Base-by-base conservation (phyloP, 345 rosid species). In the Eucalyptus sp. region DNA sequence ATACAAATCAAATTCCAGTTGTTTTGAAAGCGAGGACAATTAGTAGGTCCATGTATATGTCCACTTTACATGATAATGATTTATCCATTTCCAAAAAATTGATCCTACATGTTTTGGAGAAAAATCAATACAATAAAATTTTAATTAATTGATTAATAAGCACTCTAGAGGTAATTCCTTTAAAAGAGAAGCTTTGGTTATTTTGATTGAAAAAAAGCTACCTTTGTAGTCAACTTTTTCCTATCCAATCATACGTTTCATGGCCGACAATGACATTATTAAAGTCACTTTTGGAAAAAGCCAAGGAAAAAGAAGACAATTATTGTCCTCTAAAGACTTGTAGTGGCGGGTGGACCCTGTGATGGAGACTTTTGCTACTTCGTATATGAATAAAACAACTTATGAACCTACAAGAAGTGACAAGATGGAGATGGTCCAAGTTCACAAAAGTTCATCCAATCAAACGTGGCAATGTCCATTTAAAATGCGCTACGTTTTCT, bases 401-500 rank as follows among this genome's bases (percentile, higher is more conserved):
- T 10, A 58, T 24, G 31, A 15, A 60, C 66, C 29, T 60, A 25
- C 12, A 25, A 6, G n/a, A 60, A 5, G n/a, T 60, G 66, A 60
- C 29, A 13, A 60, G 14, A 27, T 25, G 14, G 12, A 60, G 66
- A 27, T 27, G 66, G 16, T 27, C 4, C 27, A 60, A 60, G 66
- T 60, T 60, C 7, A 27, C 7, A 27, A 27, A 60, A 5, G n/a
- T 60, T 60, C 66, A 60, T 60, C 31, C 31, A 27, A 60, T 27
- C 66, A 25, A 60, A 60, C 3, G 7, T 12, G n/a, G 8, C 31
- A 60, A 60, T 12, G 68, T 60, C 8, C 68, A 27, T 60, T 60
- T 60, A 8, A 60, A 60, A 60, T 0, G 31, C 1, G 7, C 31
- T 31, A 12, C 31, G 7, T 2, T 27, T 60, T 5, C 1, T 1